Base-by-base conservation (phyloP, 305 asterid genomes). In the Fraxinus dipetala region DNA sequence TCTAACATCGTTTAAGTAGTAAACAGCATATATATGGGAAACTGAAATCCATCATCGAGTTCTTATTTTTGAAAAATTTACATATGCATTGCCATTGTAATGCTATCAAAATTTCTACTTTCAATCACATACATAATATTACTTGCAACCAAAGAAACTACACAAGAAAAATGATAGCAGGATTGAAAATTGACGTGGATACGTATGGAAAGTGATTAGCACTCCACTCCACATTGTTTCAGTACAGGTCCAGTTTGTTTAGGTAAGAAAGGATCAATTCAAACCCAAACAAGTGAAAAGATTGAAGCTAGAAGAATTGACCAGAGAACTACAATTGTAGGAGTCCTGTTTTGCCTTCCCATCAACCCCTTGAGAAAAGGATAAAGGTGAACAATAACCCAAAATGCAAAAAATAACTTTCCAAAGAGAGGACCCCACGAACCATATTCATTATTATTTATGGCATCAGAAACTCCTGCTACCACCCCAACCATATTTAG, bases 341-440 rank as follows among this genome's bases (percentile, higher is more conserved):
- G 97, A 69, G 97, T 93, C 90, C 96, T 88, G 85, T 93, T 93
- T 80, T 93, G 94, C 83, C 90, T 91, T 78, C 96, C 97, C 96
- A 91, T 91, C 84, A 93, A 80, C 10, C 97, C 97, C 83, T 93
- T 93, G 4, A 93, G 91, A 91, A 93, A 93, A 34, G 97, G 97
- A 80, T 93, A 91, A 70, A 93, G 93, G 87, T 93, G 97, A 61
- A 91, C 92, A 73, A 93, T 93, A 83, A 93, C 97, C 97, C 97
- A 93, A 35, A 93, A 90, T 73, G 97, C 91, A 16, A 93, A 93
- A 85, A 93, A 92, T n/a, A 93, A 81, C 82, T 91, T 93, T 26
- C 97, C 97, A 0, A 93, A 93, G 32, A 93, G 89, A 9, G 95
- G 94, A 72, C 97, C 95, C 96, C 97, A 93, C 6, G 92, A 88